These are phyloP conservation scores for Priceomyces medius DNA, from an alignment of 805 yeast species.

Conservation along the genomic window DNA sequence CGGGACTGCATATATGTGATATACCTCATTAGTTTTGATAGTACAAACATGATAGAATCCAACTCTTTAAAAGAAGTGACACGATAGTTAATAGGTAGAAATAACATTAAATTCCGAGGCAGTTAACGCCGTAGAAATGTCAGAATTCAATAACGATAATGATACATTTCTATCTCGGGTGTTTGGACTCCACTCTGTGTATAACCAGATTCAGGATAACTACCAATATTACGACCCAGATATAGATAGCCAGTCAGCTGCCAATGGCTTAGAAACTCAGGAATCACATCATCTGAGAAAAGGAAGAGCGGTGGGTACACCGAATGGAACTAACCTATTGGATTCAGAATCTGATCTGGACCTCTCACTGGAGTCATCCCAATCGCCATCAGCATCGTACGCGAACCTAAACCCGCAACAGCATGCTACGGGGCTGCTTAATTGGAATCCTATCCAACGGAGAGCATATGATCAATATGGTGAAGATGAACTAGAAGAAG, in stretches of 20 bases:
- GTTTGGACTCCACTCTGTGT: slow-evolving; percentile 52
- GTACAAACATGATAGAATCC: neutral
- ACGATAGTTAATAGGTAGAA: neutral
- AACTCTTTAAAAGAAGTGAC: neutral
- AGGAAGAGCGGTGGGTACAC: slow-evolving; percentile 1
- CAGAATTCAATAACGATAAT: slow-evolving; percentile 19
- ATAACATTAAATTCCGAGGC: neutral
- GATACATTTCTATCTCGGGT: slow-evolving; percentile 66
- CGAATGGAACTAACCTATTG: slow-evolving; percentile 18
- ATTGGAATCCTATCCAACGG: slow-evolving; percentile 5
- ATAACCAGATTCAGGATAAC: slow-evolving; percentile 40
- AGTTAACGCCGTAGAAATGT: slow-evolving; percentile 6
- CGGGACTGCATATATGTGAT: neutral
- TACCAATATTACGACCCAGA: slow-evolving; percentile 41
- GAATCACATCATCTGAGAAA: slow-evolving; percentile 4
- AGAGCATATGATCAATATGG: neutral
- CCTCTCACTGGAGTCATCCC: slow-evolving; percentile 22
- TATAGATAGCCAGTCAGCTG: slow-evolving; percentile 15
- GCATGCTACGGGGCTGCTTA: neutral
- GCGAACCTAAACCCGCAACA: neutral
- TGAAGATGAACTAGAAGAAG: neutral
- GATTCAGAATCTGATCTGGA: slow-evolving; percentile 38
- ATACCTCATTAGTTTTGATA: neutral
- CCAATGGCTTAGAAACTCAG: slow-evolving; percentile 7
- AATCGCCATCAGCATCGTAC: slow-evolving; percentile 14